Percentiles rank a stretch among this genome's conserved stretches.
These are phyloP conservation scores for Naganishia vishniacii DNA, from an alignment of 768 basidiomycete genomes.

Conservation along the genomic window DNA sequence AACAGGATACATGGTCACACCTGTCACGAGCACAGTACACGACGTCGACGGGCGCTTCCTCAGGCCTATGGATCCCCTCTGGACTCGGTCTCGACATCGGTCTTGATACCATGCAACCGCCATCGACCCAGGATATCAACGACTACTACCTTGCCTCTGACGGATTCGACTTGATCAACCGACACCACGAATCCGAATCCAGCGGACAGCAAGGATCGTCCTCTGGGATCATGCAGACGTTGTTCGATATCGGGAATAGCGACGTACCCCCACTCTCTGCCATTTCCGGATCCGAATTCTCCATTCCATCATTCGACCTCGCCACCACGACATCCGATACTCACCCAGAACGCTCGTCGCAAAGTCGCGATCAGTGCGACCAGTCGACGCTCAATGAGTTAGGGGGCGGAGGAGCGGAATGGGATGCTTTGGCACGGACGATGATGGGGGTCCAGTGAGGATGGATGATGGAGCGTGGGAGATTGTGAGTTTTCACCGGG, in stretches of 20 bases:
- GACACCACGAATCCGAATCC: no score
- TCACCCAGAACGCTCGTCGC: background rate
- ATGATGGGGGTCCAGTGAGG: no score
- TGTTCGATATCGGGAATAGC: background rate
- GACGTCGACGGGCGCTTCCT: background rate
- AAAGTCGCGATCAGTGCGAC: background rate
- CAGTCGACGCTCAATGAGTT: no score
- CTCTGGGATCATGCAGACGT: slow-evolving; percentile 14
- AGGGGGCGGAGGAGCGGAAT: no score
- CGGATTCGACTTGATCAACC: background rate
- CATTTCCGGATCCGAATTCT: background rate
- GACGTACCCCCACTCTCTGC: slow-evolving; percentile 5
- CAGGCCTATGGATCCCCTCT: slow-evolving; percentile 4
- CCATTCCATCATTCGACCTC: slow-evolving; percentile 1
- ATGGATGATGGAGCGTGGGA: no score
- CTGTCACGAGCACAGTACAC: background rate
- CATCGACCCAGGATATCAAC: background rate
- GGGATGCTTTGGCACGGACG: no score
- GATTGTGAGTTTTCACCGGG: no score
- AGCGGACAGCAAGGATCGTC: background rate
- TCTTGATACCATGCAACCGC: background rate
- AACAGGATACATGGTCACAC: no score
- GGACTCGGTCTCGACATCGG: slow-evolving; percentile 10
- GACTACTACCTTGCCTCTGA: background rate
- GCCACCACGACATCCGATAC: background rate